Base-by-base conservation (phyloP, 495 filamentous ascomycete genomes). In the Xylaria grammica region DNA sequence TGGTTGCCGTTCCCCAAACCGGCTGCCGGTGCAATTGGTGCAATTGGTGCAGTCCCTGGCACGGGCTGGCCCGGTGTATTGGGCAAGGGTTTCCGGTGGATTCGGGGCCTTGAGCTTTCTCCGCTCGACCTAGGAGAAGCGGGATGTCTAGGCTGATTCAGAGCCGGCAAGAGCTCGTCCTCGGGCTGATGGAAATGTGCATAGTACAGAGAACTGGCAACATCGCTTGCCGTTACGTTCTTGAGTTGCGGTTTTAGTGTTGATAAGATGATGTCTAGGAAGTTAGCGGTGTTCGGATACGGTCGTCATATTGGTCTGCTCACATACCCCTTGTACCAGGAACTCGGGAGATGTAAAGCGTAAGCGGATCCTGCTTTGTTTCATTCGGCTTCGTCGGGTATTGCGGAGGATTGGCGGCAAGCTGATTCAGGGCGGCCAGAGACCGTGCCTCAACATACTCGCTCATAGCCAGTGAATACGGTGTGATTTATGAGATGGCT, bases 271-370 rank as follows among this genome's bases (percentile, higher is more conserved):
- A 98, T 84, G 83, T 98, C 95, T 96, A 60, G 27, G 32, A 15
- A 52, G 26, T 15, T 48, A 36, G 65, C 72, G 65, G 72, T 67
- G 62, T 24, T 20, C 27, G 62, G 27, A 53, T 49, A 42, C 10
- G 7, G 63, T 56, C 63, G 55, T 71, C n/a, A 60, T 66, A 27
- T 45, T 24, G 27, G 13, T 53, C 44, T 38, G 7, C 19, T 19
- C 11, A 46, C 63, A 36, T 81, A 94, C 93, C 93, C 87, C 86
- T 86, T 65, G 90, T 96, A 15, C 95, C 94, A 2, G 94, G 94
- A 0, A 98, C 94, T 60, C 93, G 83, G 11, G 93, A 93, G 65
- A 98, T 96, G 72, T 98, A 98, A 24, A 98, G 81, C 3, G 87
- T 86, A 44, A 98, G 75, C 8, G 90, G 88, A 40, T 90, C 83